Percentiles rank a stretch among this genome's conserved stretches.
Conservation (phyloP, 306 rosid species). For the Luffa acutangula region DNA sequence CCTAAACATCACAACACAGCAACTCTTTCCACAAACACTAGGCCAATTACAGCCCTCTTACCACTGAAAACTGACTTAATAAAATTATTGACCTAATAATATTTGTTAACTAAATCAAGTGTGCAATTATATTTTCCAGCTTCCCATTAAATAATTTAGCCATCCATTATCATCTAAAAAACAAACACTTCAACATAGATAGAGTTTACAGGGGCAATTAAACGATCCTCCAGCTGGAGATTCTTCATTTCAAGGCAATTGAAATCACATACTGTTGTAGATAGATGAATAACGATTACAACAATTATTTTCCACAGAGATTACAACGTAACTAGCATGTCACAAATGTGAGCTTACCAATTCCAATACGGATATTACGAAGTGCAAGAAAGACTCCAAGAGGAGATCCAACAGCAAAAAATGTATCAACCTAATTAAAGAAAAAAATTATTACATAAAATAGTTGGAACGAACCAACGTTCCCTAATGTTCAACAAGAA, state of each 20-base stretch:
- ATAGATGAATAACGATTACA: neutral
- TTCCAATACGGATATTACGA: slow-evolving; percentile 81
- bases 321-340: slow-evolving; percentile 6
- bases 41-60: neutral
- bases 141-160: neutral
- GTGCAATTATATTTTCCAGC: neutral
- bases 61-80: neutral
- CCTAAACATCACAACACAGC: neutral
- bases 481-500: neutral
- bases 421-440: slow-evolving; percentile 74
- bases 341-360: slow-evolving; percentile 34
- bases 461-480: neutral
- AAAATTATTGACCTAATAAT: neutral
- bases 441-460: slow-evolving; percentile 5
- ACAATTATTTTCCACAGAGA: slow-evolving; percentile 1
- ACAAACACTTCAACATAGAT: neutral
- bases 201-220: neutral
- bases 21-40: neutral
- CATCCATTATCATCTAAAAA: neutral
- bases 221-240: neutral
- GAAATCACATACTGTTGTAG: neutral
- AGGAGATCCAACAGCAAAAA: slow-evolving; percentile 98
- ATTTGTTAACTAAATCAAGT: neutral
- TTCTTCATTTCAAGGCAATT: neutral
- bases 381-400: slow-evolving; percentile 96